phyloP scores from a whole-genome alignment of 495 filamentous ascomycete genomes.

The Rostrohypoxylon terebratum region DNA sequence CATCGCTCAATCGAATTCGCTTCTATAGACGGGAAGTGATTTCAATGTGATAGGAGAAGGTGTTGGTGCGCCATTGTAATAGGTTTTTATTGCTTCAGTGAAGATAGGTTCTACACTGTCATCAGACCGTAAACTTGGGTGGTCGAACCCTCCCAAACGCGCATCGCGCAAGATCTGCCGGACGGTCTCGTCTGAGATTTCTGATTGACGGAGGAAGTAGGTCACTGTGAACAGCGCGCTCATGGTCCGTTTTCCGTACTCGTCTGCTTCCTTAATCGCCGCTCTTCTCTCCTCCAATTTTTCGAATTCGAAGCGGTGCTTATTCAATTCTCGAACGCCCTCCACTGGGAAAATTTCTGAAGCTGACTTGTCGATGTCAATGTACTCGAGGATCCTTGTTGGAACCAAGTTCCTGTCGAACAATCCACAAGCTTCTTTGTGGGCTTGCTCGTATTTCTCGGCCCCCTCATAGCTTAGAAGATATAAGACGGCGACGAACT shows the following conservation, averaged over 20 bases:
- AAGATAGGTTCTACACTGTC: neutral
- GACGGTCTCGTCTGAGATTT: neutral
- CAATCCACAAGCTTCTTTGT: neutral
- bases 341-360: neutral
- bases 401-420: neutral
- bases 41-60: neutral
- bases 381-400: neutral
- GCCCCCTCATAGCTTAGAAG: neutral
- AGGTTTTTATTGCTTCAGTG: neutral
- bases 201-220: too few relatives aligned
- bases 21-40: neutral
- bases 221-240: neutral
- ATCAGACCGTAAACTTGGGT: neutral
- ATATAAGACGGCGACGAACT: conserved; percentile 12
- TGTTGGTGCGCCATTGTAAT: neutral
- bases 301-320: neutral
- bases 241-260: neutral
- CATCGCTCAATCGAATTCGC: too few relatives aligned
- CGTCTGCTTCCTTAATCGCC: neutral
- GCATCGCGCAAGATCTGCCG: neutral
- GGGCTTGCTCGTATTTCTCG: neutral
- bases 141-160: neutral
- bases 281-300: neutral
- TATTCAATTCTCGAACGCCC: neutral
- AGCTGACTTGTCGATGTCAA: too few relatives aligned